Conservation (phyloP, 2,329 filamentous ascomycete species). For the Xylaria sp. region DNA sequence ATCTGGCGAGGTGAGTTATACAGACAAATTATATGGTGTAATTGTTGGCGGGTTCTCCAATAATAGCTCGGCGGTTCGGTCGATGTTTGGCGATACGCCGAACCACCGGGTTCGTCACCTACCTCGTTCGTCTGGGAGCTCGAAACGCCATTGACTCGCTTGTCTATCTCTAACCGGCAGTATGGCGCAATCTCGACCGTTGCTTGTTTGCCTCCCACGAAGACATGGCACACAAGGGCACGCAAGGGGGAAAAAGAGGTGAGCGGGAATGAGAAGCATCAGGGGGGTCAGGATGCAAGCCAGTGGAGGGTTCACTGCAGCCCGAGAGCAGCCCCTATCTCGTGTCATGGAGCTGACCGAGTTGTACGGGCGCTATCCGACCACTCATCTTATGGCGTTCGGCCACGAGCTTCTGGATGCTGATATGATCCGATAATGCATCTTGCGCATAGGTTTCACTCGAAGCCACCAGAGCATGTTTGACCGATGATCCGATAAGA, state of each 20-base stretch:
- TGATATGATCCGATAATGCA: conserved; percentile 28
- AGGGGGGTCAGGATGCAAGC: conserved; percentile 28
- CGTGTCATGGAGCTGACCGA: conserved; percentile 21
- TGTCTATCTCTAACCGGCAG: conserved; percentile 14
- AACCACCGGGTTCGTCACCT: conserved; percentile 3
- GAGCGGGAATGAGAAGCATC: conserved; percentile 21
- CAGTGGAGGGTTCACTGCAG: conserved; percentile 24
- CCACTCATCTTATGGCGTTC: conserved; percentile 25
- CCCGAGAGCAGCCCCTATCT: conserved; percentile 31
- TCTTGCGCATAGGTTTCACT: conserved; percentile 26
- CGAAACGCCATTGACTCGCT: conserved; percentile 17
- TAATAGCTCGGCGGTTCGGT: conserved; percentile 6
- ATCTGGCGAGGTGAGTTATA: conserved; percentile 12
- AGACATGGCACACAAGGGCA: conserved; percentile 10
- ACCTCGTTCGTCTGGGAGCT: conserved; percentile 9
- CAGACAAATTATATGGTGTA: conserved; percentile 1
- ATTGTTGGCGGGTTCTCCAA: conserved; percentile 4
- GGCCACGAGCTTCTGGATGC: conserved; percentile 25
- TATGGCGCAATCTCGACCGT: not conserved
- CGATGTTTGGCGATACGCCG: conserved; percentile 28
- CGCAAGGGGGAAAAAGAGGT: not conserved
- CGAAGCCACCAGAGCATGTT: conserved; percentile 5
- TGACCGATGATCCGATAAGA: conserved; percentile 25
- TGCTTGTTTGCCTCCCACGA: conserved; percentile 2
- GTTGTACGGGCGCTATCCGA: conserved; percentile 20